These are phyloP conservation scores for Salix arbutifolia DNA, from an alignment of 345 rosid genomes.

Conservation along the genomic window DNA sequence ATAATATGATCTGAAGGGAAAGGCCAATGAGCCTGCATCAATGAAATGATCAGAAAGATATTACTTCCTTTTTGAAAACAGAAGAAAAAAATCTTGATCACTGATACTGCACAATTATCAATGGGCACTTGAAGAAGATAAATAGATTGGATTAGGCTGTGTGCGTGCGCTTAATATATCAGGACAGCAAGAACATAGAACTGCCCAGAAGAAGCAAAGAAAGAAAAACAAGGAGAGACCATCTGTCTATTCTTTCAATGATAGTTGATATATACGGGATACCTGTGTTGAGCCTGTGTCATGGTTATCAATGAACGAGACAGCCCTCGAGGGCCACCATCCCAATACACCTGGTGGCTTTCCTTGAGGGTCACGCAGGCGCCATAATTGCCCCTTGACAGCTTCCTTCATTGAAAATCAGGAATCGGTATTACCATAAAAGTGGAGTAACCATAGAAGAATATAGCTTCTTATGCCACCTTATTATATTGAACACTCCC, in stretches of 20 bases:
- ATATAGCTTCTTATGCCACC: not conserved
- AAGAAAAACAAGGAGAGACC: not conserved
- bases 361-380: slow-evolving; percentile 70
- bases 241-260: not conserved
- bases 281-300: slow-evolving; percentile 97
- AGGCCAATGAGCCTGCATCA: slow-evolving; percentile 82
- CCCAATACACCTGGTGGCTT: slow-evolving; percentile 94
- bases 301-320: slow-evolving; percentile 85
- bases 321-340: slow-evolving; percentile 96
- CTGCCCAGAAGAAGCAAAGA: not conserved
- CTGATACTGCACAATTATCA: not conserved
- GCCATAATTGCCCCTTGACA: slow-evolving; percentile 82
- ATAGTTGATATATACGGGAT: not conserved
- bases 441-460: not conserved
- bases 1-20: slow-evolving; percentile 71
- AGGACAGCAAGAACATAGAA: not conserved
- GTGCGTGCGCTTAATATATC: not conserved
- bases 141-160: not conserved
- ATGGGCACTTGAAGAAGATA: not conserved
- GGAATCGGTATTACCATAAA: slow-evolving; percentile 8
- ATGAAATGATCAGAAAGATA: slow-evolving; percentile 1
- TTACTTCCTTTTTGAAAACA: not conserved
- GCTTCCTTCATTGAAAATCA: slow-evolving; percentile 56
- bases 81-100: not conserved
- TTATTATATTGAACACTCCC: not conserved